Evolutionary conservation across 345 rosid genomes (phyloP).

Genomic region (Mercurialis annua): DNA sequence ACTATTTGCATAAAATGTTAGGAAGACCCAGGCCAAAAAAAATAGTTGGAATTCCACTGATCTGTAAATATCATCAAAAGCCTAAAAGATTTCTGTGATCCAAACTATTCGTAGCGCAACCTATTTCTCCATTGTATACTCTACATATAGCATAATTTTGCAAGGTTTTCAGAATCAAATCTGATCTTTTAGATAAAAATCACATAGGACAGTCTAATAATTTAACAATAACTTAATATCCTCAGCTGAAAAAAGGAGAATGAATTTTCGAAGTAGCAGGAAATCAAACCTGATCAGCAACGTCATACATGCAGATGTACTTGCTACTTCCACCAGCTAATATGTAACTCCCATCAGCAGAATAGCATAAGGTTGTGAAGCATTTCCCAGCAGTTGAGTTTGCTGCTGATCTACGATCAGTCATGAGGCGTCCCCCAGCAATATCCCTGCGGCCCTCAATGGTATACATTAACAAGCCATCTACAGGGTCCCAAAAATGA

Average conservation of each 20-base stretch:
- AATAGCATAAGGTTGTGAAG: constrained; percentile 83
- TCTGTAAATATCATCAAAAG: too few relatives aligned
- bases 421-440: constrained; percentile 87
- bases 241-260: neutral
- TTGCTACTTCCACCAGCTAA: constrained; percentile 95
- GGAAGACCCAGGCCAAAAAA: too few relatives aligned
- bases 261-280: neutral
- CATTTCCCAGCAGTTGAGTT: constrained; percentile 94
- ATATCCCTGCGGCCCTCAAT: constrained; percentile 97
- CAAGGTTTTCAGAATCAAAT: neutral
- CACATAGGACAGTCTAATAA: neutral
- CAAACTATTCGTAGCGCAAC: too few relatives aligned
- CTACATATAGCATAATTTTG: neutral
- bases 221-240: too few relatives aligned
- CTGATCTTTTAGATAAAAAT: neutral
- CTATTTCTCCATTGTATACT: neutral
- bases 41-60: too few relatives aligned
- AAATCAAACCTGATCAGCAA: constrained; percentile 81
- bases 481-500: constrained; percentile 94
- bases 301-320: constrained; percentile 94
- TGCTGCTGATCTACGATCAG: constrained; percentile 89
- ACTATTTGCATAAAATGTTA: too few relatives aligned
- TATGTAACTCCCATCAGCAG: constrained; percentile 94
- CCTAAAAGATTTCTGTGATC: too few relatives aligned
- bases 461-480: constrained; percentile 83